phyloP scores from a whole-genome alignment of 192 early-diverging fungal genomes.

The Pilobolus umbonatus region DNA sequence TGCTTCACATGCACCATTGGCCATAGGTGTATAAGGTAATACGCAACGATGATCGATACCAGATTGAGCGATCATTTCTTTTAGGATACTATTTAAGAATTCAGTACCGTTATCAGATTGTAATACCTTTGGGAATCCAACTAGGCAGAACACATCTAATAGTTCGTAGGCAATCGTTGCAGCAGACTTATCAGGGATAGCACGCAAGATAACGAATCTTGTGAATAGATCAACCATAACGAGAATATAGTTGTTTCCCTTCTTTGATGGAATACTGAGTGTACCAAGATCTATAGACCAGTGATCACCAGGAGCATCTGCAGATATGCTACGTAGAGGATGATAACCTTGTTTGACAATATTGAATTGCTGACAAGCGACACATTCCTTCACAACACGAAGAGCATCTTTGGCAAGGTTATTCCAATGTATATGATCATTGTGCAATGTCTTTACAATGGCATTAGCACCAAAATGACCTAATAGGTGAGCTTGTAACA shows the following conservation, averaged over 20 bases:
- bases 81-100: slow-evolving; percentile 33
- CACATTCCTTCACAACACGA: not conserved
- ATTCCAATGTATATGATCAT: not conserved
- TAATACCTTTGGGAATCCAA: slow-evolving; percentile 28
- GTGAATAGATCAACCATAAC: slow-evolving; percentile 33
- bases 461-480: not conserved
- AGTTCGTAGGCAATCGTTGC: slow-evolving; percentile 3
- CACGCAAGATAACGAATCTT: slow-evolving; percentile 17
- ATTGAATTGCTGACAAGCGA: not conserved
- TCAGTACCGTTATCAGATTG: slow-evolving; percentile 43
- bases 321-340: not conserved
- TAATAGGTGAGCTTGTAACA: not conserved
- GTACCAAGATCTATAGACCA: not conserved
- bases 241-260: not conserved
- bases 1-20: slow-evolving; percentile 42
- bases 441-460: not conserved
- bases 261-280: not conserved
- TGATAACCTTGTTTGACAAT: not conserved
- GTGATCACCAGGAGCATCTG: not conserved
- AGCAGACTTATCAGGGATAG: slow-evolving; percentile 16
- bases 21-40: slow-evolving; percentile 37
- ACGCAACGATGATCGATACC: slow-evolving; percentile 30
- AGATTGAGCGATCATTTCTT: not conserved
- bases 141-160: slow-evolving; percentile 16
- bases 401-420: not conserved